Conservation (phyloP, 371 early-diverging fungal species). For the Capniomyces stellatus region DNA sequence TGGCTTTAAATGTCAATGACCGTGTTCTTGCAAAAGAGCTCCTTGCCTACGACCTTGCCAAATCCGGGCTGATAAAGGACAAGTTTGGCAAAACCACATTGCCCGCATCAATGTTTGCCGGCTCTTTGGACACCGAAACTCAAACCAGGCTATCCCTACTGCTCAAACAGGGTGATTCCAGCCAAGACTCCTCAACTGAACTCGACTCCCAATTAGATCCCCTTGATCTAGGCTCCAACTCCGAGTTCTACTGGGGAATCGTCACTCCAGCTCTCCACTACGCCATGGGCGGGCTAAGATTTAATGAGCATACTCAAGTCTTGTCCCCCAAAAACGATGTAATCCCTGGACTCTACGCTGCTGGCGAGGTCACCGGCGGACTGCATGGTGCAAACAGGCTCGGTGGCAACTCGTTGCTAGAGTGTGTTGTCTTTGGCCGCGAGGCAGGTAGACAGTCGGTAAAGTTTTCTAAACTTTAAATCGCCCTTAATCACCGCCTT, state of each 20-base stretch:
- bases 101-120: slow-evolving; percentile 22
- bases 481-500: no score
- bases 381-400: slow-evolving; percentile 72
- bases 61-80: slow-evolving; percentile 46
- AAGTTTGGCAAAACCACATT: slow-evolving; percentile 80
- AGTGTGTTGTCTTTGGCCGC: slow-evolving; percentile 93
- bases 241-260: slow-evolving; percentile 61
- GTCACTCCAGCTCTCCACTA: slow-evolving; percentile 90
- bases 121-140: background rate
- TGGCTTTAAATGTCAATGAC: slow-evolving; percentile 59
- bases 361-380: slow-evolving; percentile 76
- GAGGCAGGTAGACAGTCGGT: slow-evolving; percentile 59
- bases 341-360: slow-evolving; percentile 77
- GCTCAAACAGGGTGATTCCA: background rate
- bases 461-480: background rate
- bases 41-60: slow-evolving; percentile 60
- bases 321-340: slow-evolving; percentile 32
- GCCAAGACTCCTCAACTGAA: background rate
- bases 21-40: slow-evolving; percentile 52
- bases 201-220: background rate
- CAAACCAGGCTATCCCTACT: slow-evolving; percentile 38
- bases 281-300: slow-evolving; percentile 93
- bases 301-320: slow-evolving; percentile 60
- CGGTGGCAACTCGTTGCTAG: slow-evolving; percentile 68
- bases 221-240: slow-evolving; percentile 36